Evolutionary conservation across 768 basidiomycete genomes (phyloP), one percentile per base, ranked within the genome.

Genomic region (Mycena belliarum): DNA sequence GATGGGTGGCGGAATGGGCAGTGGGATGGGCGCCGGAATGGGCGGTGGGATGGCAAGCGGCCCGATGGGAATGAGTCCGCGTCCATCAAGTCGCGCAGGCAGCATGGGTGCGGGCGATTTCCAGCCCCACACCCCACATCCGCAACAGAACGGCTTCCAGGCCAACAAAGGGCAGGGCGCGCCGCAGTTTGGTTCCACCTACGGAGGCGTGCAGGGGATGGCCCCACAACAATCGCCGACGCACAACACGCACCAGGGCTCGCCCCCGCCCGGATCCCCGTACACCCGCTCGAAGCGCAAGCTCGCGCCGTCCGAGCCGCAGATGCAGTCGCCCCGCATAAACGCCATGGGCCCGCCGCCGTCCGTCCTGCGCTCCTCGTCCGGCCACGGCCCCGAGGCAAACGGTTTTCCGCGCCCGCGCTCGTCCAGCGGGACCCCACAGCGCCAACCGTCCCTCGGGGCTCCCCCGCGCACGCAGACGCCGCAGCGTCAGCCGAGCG

Each of bases 271-370:
- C 11, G 35, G 52, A 25, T 56, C 57, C 20, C 61, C 61, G 11
- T 63, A 48, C 53, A 59, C 35, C 18, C 56, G 53, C 21, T 35
- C 61, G 15, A 49, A 51, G 26, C 53, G 46, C 12, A 50, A 43
- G 28, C 49, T 55, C 35, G 41, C 59, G 52, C 41, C 58, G 8
- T 55, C 53, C 18, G 61, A 59, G 12, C n/a, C 54, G 18, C 57
- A 44, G 29, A 41, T 45, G 20, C 53, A 55, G 57, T 54, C 53
- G 18, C 50, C 52, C 43, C 61, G 61, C 23, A 52, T 57, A n/a
- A 63, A 33, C 29, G 49, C 61, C 7, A 63, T 63, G 57, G 61
- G 61, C 1, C 61, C 61, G 23, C 61, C 61, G 14, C 43, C 57
- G 2, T 41, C 52, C 16, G 35, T 59, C 26, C 24, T 63, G 45